Conservation (phyloP, 148 eudicot species). For the Cornus kousa region DNA sequence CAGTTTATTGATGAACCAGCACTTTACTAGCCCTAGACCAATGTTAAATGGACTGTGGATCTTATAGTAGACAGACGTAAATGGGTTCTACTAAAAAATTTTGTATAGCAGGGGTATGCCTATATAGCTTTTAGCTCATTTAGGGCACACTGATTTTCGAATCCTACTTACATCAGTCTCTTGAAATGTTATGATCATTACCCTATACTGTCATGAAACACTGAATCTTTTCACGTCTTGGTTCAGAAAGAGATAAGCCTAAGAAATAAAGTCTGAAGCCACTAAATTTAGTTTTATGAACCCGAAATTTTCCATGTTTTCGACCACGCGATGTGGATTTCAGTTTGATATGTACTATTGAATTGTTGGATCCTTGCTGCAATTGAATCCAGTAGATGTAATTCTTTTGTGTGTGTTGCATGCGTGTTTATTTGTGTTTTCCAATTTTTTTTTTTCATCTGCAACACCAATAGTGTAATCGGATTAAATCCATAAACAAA, state of each 20-base stretch:
- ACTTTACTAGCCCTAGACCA: not conserved
- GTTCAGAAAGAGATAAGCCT: not conserved
- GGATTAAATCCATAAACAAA: too few relatives aligned
- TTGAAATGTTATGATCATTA: not conserved
- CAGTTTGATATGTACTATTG: not conserved
- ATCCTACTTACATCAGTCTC: not conserved
- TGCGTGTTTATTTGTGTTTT: too few relatives aligned
- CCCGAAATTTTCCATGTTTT: not conserved
- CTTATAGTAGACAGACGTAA: not conserved
- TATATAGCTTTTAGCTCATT: not conserved
- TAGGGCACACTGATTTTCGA: not conserved
- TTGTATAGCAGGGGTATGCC: not conserved
- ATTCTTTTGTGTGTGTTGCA: too few relatives aligned
- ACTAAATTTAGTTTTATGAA: not conserved
- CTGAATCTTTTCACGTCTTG: too few relatives aligned
- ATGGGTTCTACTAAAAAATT: not conserved
- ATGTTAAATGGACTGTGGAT: not conserved
- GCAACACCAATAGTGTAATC: not conserved
- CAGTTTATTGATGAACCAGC: not conserved
- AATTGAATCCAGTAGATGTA: not conserved
- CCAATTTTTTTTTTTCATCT: not conserved
- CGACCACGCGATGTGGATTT: not conserved
- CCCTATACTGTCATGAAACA: not conserved
- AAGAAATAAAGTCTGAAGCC: not conserved
- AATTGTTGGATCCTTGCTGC: not conserved